Evolutionary conservation across 768 basidiomycete genomes (phyloP).

Genomic region (Amanita brunnescens): DNA sequence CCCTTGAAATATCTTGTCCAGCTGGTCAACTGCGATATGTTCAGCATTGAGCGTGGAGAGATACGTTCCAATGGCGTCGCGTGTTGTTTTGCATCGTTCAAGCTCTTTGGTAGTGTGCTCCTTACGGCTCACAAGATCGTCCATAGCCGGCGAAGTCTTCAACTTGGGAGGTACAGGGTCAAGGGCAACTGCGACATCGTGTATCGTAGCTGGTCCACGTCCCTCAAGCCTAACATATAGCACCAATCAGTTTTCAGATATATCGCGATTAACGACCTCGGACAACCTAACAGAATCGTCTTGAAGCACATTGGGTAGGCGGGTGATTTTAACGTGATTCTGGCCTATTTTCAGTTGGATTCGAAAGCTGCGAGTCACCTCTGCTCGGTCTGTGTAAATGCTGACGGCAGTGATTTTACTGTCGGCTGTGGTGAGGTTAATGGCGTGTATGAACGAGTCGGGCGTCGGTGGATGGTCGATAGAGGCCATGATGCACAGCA

Average conservation of each 20-base stretch:
- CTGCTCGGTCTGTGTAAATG: slow-evolving; percentile 28
- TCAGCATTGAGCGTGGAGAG: slow-evolving; percentile 25
- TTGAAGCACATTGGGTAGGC: slow-evolving; percentile 29
- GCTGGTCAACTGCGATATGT: slow-evolving; percentile 12
- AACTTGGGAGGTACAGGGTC: slow-evolving; percentile 12
- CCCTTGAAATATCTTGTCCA: slow-evolving; percentile 21
- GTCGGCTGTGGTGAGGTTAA: slow-evolving; percentile 19
- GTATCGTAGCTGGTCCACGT: slow-evolving; percentile 34
- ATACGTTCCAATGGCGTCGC: slow-evolving; percentile 24
- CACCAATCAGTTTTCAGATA: background rate
- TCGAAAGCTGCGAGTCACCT: slow-evolving; percentile 27
- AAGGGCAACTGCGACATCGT: slow-evolving; percentile 30
- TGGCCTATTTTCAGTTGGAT: slow-evolving; percentile 25
- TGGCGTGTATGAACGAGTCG: slow-evolving; percentile 4
- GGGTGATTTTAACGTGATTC: slow-evolving; percentile 31
- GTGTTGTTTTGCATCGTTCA: slow-evolving; percentile 19
- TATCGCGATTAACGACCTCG: background rate
- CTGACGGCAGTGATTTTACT: slow-evolving; percentile 26
- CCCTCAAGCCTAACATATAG: slow-evolving; percentile 31
- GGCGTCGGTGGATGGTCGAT: background rate
- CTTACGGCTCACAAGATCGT: slow-evolving; percentile 17
- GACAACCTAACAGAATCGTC: slow-evolving; percentile 31
- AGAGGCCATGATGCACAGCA: too few relatives aligned
- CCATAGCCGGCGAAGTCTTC: slow-evolving; percentile 19
- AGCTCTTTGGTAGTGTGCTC: slow-evolving; percentile 22